Percentiles rank a stretch among this genome's conserved stretches.
These are phyloP conservation scores for Magnaporthiopsis incrustans DNA, from an alignment of 2,329 filamentous ascomycete genomes.

Conservation along the genomic window DNA sequence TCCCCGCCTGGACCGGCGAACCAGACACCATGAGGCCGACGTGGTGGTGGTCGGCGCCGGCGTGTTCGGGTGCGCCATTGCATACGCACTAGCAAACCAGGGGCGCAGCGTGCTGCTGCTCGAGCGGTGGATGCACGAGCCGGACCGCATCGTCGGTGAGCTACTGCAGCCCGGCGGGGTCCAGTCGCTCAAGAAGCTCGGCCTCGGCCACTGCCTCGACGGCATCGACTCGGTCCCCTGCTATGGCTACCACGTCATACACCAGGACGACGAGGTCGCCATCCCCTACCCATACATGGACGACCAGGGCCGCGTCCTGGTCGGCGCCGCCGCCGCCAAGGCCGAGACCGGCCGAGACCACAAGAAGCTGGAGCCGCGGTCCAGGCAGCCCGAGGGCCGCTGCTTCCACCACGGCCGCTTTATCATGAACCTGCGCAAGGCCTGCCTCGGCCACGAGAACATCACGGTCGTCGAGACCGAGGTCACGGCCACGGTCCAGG, in stretches of 20 bases:
- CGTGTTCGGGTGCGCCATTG: constrained; percentile 79
- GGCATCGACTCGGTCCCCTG: constrained; percentile 80
- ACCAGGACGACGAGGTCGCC: constrained; percentile 61
- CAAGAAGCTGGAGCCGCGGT: constrained; percentile 17
- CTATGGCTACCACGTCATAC: constrained; percentile 82
- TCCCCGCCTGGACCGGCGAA: constrained; percentile 31
- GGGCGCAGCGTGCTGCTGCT: constrained; percentile 85
- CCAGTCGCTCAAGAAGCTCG: constrained; percentile 69
- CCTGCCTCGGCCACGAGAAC: constrained; percentile 68
- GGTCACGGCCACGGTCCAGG: constrained; percentile 66
- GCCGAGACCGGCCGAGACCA: constrained; percentile 20
- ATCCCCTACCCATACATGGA: constrained; percentile 71
- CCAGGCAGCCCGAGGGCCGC: constrained; percentile 58
- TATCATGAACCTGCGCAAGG: constrained; percentile 70
- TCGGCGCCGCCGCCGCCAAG: constrained; percentile 9
- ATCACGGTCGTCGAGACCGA: constrained; percentile 90
- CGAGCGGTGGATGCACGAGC: constrained; percentile 83
- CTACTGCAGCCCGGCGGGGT: constrained; percentile 89
- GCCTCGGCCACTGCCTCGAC: constrained; percentile 74
- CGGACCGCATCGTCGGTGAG: constrained; percentile 93
- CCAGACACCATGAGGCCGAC: constrained; percentile 59
- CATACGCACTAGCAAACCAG: constrained; percentile 77
- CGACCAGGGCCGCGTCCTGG: constrained; percentile 31
- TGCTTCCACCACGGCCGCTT: constrained; percentile 94
- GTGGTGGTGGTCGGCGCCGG: constrained; percentile 90